These are phyloP conservation scores for Lactuca sativa DNA, from an alignment of 129 eudicot species.

Conservation along the genomic window DNA sequence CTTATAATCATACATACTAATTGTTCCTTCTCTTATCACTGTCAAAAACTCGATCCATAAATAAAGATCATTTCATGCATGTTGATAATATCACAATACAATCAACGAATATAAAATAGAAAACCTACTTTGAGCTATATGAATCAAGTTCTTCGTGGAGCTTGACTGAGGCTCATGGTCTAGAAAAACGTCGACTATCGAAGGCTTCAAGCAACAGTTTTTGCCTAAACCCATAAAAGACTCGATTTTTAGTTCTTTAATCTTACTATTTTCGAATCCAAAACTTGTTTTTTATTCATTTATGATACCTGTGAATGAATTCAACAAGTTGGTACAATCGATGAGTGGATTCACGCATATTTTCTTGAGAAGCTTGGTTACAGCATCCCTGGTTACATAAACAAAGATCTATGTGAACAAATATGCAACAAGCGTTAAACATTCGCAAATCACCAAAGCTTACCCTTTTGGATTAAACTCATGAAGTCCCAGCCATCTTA, in stretches of 20 bases:
- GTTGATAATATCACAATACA: not conserved
- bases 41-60: conserved; percentile 5
- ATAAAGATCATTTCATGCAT: not conserved
- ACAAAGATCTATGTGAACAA: conserved; percentile 4
- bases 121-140: conserved; percentile 72
- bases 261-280: not conserved
- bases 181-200: conserved; percentile 47
- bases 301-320: conserved; percentile 59
- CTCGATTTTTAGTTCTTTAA: conserved; percentile 2
- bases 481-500: conserved; percentile 58
- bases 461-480: conserved; percentile 72
- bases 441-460: conserved; percentile 16
- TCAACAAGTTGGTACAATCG: conserved; percentile 59
- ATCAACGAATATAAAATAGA: not conserved
- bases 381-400: conserved; percentile 46
- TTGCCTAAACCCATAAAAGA: conserved; percentile 36
- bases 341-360: conserved; percentile 48
- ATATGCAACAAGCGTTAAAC: not conserved
- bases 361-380: conserved; percentile 42
- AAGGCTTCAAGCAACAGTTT: conserved; percentile 70
- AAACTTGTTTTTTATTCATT: not conserved
- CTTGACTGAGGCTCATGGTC: conserved; percentile 75
- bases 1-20: conserved; percentile 59
- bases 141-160: conserved; percentile 77
- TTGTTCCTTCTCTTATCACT: conserved; percentile 69